Conservation (phyloP, 1,139 yeast species). For the Geotrichum siamense region DNA sequence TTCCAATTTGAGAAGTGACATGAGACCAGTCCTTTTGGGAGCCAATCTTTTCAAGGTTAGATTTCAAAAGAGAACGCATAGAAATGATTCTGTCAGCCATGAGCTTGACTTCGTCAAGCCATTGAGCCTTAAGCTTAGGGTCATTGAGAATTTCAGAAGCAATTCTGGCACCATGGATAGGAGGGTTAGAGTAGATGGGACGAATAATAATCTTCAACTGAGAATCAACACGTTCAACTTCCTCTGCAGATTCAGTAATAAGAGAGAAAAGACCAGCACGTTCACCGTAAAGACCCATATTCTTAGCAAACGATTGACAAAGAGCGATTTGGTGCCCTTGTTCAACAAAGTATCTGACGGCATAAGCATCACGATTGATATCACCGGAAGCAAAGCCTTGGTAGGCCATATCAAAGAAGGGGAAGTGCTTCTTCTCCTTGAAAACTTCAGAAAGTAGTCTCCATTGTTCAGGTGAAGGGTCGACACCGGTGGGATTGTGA, state of each 20-base stretch:
- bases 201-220: slow-evolving; percentile 75
- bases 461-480: slow-evolving; percentile 87
- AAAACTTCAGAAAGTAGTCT: slow-evolving; percentile 55
- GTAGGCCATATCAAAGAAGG: slow-evolving; percentile 91
- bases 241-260: slow-evolving; percentile 35
- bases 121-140: slow-evolving; percentile 59
- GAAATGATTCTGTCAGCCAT: slow-evolving; percentile 80
- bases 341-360: slow-evolving; percentile 74
- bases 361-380: slow-evolving; percentile 74
- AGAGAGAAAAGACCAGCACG: slow-evolving; percentile 83
- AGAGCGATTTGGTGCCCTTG: slow-evolving; percentile 41
- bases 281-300: slow-evolving; percentile 97
- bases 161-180: slow-evolving; percentile 91
- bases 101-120: slow-evolving; percentile 78
- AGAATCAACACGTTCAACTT: slow-evolving; percentile 46
- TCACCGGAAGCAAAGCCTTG: slow-evolving; percentile 96
- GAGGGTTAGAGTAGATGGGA: slow-evolving; percentile 88
- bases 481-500: slow-evolving; percentile 97
- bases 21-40: slow-evolving; percentile 95
- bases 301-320: slow-evolving; percentile 97
- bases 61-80: slow-evolving; percentile 67
- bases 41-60: slow-evolving; percentile 51
- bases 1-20: slow-evolving; percentile 85
- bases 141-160: slow-evolving; percentile 70
- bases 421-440: slow-evolving; percentile 60